Percentiles rank a stretch among this genome's conserved stretches.
phyloP scores from a whole-genome alignment of 768 basidiomycete species.

The Termitomyces sp. region DNA sequence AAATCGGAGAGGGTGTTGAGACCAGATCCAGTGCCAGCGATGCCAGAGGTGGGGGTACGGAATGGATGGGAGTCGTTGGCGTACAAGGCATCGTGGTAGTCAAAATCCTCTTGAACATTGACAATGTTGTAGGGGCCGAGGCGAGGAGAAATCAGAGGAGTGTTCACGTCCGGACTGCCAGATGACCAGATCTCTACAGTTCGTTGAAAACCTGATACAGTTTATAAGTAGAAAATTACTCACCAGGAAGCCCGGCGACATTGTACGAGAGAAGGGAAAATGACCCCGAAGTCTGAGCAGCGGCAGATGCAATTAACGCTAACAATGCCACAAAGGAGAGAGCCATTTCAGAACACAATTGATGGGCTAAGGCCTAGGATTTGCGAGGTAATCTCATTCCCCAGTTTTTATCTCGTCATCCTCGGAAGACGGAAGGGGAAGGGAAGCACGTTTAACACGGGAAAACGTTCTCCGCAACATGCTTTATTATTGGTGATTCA shows the following conservation, averaged over 20 bases:
- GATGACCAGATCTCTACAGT: conserved; percentile 22
- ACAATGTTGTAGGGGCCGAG: conserved; percentile 26
- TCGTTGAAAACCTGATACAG: not conserved
- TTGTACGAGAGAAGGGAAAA: conserved; percentile 26
- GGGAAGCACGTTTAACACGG: conserved; percentile 3
- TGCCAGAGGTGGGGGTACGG: conserved; percentile 33
- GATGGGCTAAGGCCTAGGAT: not conserved
- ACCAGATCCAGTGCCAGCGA: conserved; percentile 28
- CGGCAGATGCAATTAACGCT: not conserved
- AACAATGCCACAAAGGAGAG: not conserved
- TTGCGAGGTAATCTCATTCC: not conserved
- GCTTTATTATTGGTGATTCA: not conserved
- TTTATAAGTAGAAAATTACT: not conserved
- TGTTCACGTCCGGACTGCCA: conserved; percentile 22
- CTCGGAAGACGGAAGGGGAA: not conserved
- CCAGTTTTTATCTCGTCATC: not conserved
- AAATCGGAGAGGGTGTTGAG: conserved; percentile 32
- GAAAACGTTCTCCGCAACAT: not conserved
- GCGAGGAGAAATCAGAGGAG: conserved; percentile 26
- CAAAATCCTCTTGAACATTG: conserved; percentile 34
- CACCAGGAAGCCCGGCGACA: conserved; percentile 30
- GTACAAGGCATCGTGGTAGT: conserved; percentile 31
- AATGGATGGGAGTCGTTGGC: conserved; percentile 28
- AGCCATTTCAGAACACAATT: not conserved
- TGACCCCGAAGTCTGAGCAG: conserved; percentile 19